Percentiles rank a stretch among this genome's conserved stretches.
Conservation (phyloP, 1,284 basidiomycete species). For the Sphagnurus paluster region DNA sequence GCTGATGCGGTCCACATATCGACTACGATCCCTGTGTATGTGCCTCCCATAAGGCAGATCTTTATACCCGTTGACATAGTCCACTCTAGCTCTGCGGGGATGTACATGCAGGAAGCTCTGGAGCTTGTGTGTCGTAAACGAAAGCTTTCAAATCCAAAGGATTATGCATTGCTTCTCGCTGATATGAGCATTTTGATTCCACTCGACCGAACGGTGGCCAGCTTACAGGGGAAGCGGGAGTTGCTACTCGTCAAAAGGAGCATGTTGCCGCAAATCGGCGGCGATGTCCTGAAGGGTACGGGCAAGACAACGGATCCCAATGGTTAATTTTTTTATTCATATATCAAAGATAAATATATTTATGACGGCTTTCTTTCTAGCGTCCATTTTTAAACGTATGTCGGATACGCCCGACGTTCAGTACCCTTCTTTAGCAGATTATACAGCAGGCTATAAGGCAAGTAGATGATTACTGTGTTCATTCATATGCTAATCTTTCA, state of each 20-base stretch:
- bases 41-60: constrained; percentile 9
- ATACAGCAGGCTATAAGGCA: constrained; percentile 82
- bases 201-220: constrained; percentile 93
- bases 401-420: constrained; percentile 74
- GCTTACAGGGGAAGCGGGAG: constrained; percentile 84
- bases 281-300: constrained; percentile 57
- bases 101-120: constrained; percentile 96
- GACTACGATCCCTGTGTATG: constrained; percentile 87
- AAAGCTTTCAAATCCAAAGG: constrained; percentile 70
- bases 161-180: constrained; percentile 82
- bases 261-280: constrained; percentile 70
- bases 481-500: constrained; percentile 1
- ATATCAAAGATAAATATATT: constrained; percentile 4
- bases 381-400: constrained; percentile 88
- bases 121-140: constrained; percentile 82
- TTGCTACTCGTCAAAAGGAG: constrained; percentile 82
- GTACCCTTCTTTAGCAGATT: constrained; percentile 57
- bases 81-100: constrained; percentile 74
- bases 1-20: constrained; percentile 81
- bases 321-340: constrained; percentile 53
- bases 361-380: constrained; percentile 43
- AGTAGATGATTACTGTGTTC: constrained; percentile 13
- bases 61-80: background rate
- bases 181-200: constrained; percentile 86
- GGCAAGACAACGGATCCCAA: constrained; percentile 87